Evolutionary conservation across 1,284 basidiomycete species (phyloP), one percentile per base, ranked within the genome.

Genomic region (Puccinia hordei): DNA sequence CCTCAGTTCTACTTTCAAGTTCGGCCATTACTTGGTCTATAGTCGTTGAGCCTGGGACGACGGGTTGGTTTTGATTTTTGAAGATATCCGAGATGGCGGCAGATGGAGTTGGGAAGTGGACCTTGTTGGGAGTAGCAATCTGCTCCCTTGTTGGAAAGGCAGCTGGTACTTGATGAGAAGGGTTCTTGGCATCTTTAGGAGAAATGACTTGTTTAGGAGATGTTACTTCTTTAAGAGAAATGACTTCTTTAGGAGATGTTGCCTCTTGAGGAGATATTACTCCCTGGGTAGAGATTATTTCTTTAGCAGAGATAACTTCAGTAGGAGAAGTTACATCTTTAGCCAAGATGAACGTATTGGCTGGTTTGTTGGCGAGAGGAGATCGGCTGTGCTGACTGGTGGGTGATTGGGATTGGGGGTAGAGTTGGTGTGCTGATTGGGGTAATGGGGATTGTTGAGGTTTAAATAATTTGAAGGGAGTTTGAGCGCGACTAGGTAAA

Each of bases 391-490:
- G 33, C 30, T 15, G 61, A 2, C n/a, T 65, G 30, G 30, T 65
- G 19, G 61, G 15, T 69, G 66, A 69, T 49, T 46, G 66, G 46
- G 6, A 49, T 44, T 46, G 44, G 33, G 35, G 61, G 27, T 35
- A 15, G 61, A 65, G 30, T 35, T 65, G 38, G 12, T 22, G 61
- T 65, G 61, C 19, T 17, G 30, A n/a, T 41, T 41, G 38, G 12
- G 38, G 38, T 8, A 33, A 49, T 69, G 41, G n/a, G 19, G n/a
- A 46, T 8, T 12, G 66, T 3, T 22, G 35, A n/a, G 66, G 44
- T 69, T 69, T 69, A n/a, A 69, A 69, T n/a, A 24, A 24, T 65
- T 65, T 65, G 61, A 65, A 65, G 41, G 66, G 44, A 69, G 35
- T 69, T 13, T 49, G 66, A 27, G 17, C 24, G 3, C 66, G 38